Evolutionary conservation across 345 rosid species (phyloP).

Genomic region (Bruguiera parviflora): DNA sequence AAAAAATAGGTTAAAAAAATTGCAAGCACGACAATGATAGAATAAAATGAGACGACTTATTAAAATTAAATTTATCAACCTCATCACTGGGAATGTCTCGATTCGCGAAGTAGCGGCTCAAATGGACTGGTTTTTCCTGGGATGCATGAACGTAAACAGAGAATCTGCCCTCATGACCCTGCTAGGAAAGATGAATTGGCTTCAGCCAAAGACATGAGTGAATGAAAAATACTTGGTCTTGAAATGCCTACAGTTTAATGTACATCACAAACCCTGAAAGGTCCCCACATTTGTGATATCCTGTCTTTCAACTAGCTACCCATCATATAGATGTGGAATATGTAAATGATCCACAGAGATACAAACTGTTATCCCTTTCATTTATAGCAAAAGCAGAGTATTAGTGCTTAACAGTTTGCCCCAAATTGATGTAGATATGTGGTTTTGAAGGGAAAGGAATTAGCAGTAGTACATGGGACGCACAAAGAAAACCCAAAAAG

Average conservation of each 20-base stretch:
- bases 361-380: too few relatives aligned
- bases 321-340: too few relatives aligned
- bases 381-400: too few relatives aligned
- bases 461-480: neutral
- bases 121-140: conserved; percentile 60
- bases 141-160: conserved; percentile 82
- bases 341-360: too few relatives aligned
- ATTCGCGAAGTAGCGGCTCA: conserved; percentile 69
- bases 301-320: too few relatives aligned
- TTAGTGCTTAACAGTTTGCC: neutral
- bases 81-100: conserved; percentile 67
- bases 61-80: conserved; percentile 30
- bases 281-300: neutral
- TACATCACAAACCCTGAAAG: neutral
- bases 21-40: neutral
- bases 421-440: neutral
- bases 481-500: neutral
- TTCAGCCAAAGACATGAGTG: conserved; percentile 7
- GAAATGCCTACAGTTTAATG: neutral
- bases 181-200: conserved; percentile 13
- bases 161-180: conserved; percentile 86
- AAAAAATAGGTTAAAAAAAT: neutral
- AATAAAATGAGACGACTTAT: neutral
- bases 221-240: neutral
- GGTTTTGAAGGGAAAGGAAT: neutral